Evolutionary conservation across 371 early-diverging fungal genomes (phyloP).

Genomic region (Mortierella sp.): DNA sequence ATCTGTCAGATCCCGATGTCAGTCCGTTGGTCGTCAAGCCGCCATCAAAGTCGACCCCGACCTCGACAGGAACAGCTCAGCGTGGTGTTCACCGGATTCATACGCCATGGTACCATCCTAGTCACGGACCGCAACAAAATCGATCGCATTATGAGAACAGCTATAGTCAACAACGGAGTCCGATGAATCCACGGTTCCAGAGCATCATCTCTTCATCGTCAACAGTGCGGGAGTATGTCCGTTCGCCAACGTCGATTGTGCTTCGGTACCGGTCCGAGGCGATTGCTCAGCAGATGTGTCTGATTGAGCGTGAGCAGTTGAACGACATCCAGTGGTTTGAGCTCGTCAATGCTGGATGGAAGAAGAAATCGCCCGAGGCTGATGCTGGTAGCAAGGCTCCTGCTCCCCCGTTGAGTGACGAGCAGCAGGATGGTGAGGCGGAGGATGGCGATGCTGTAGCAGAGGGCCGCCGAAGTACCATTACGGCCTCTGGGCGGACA

Average conservation of each 20-base stretch:
- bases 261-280: constrained; percentile 67
- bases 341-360: constrained; percentile 72
- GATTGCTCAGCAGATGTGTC: constrained; percentile 73
- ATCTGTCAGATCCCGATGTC: not conserved
- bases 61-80: not conserved
- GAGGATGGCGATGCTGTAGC: constrained; percentile 14
- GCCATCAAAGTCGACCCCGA: not conserved
- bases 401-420: not conserved
- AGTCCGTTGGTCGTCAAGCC: not conserved
- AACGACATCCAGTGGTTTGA: constrained; percentile 74
- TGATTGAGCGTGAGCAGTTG: constrained; percentile 69
- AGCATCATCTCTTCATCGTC: constrained; percentile 20
- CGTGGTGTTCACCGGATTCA: not conserved
- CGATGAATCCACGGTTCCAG: constrained; percentile 48
- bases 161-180: constrained; percentile 39
- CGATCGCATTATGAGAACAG: constrained; percentile 15
- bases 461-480: not conserved
- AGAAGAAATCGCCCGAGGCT: constrained; percentile 46
- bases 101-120: constrained; percentile 9
- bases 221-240: constrained; percentile 7
- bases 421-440: not conserved
- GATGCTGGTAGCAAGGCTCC: not conserved
- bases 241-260: constrained; percentile 59
- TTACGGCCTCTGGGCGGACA: not conserved
- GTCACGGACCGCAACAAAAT: not conserved